Conservation (phyloP, 225 moss, liverwort and hornwort genomes). For the Straminergon stramineum region DNA sequence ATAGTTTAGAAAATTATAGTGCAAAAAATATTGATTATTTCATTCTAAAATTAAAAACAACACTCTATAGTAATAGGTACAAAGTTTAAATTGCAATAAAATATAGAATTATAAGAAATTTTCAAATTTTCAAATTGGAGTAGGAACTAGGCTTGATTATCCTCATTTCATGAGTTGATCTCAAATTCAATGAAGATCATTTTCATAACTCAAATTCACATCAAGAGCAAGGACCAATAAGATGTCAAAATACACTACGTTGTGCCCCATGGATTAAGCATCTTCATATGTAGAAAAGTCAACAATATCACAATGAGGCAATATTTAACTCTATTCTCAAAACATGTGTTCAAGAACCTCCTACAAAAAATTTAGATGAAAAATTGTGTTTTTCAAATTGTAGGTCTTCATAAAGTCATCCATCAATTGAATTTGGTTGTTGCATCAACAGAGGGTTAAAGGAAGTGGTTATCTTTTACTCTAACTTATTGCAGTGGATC, state of each 20-base stretch:
- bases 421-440: neutral
- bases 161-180: neutral
- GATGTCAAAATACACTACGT: neutral
- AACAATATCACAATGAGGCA: too few relatives aligned
- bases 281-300: neutral
- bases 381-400: neutral
- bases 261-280: fast-evolving
- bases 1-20: neutral
- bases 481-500: neutral
- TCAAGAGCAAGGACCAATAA: neutral
- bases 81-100: neutral
- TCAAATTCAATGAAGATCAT: neutral
- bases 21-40: neutral
- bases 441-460: neutral
- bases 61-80: fast-evolving
- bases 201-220: neutral
- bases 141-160: neutral
- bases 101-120: neutral
- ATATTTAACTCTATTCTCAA: neutral
- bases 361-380: neutral
- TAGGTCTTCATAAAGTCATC: neutral
- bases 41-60: neutral
- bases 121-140: neutral
- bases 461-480: fast-evolving
- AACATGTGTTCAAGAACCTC: neutral